These are phyloP conservation scores for Logfia minima DNA, from an alignment of 129 eudicot genomes.

Conservation along the genomic window DNA sequence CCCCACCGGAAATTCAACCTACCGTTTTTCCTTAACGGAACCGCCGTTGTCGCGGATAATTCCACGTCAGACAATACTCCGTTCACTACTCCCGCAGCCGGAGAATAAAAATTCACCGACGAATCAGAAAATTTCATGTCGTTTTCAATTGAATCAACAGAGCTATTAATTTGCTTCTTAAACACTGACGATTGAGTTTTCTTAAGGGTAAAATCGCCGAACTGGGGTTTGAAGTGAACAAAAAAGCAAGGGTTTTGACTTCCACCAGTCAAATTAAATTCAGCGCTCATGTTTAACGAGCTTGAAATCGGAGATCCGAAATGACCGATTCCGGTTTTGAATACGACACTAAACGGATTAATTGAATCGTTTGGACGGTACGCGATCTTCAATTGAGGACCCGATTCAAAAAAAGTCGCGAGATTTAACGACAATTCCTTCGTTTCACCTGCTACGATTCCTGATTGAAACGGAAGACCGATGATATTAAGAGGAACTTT, in stretches of 20 bases:
- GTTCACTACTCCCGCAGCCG: slow-evolving; percentile 37
- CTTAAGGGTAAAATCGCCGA: slow-evolving; percentile 70
- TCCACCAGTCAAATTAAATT: slow-evolving; percentile 46
- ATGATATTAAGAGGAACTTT: slow-evolving; percentile 61
- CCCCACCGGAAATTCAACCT: slow-evolving; percentile 81
- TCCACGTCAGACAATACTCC: slow-evolving; percentile 41
- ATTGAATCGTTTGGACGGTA: slow-evolving; percentile 75
- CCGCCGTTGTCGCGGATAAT: slow-evolving; percentile 49
- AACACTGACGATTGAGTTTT: slow-evolving; percentile 58
- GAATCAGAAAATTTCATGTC: slow-evolving; percentile 34
- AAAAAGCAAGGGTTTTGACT: slow-evolving; percentile 63
- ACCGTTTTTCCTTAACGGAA: slow-evolving; percentile 57
- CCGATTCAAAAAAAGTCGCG: slow-evolving; percentile 62
- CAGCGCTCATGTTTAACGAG: slow-evolving; percentile 77
- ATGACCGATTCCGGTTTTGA: slow-evolving; percentile 76
- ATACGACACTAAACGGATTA: slow-evolving; percentile 59
- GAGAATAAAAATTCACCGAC: slow-evolving; percentile 28
- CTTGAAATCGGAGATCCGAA: slow-evolving; percentile 76
- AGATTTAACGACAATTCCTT: slow-evolving; percentile 71
- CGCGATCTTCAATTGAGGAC: slow-evolving; percentile 62
- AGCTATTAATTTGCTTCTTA: slow-evolving; percentile 22
- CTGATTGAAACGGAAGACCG: slow-evolving; percentile 74
- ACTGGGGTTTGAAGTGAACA: slow-evolving; percentile 68
- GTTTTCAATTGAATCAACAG: slow-evolving; percentile 25
- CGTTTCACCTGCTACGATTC: slow-evolving; percentile 70